phyloP scores from a whole-genome alignment of 257 asterid genomes.

The Capsicum baccatum region DNA sequence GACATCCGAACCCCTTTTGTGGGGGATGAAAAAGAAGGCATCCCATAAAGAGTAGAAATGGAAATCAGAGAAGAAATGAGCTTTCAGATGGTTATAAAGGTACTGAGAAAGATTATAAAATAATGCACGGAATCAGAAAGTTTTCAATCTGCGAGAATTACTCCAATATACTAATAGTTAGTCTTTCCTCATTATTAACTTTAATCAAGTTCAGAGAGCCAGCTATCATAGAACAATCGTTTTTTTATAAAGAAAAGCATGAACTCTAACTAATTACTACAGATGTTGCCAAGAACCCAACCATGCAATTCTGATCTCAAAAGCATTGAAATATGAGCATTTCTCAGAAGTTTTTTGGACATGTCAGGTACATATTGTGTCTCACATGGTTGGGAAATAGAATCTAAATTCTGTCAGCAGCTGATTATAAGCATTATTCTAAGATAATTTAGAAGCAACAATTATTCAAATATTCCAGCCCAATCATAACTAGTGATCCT shows the following conservation, averaged over 20 bases:
- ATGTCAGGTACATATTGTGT: background rate
- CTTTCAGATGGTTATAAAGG: constrained; percentile 25
- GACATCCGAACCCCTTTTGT: background rate
- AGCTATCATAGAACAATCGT: background rate
- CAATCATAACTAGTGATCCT: background rate
- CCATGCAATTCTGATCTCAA: constrained; percentile 7
- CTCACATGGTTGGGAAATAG: background rate
- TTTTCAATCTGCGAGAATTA: background rate
- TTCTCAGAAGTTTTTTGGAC: background rate
- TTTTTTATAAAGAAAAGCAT: background rate
- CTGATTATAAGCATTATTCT: constrained; percentile 1
- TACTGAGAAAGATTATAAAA: background rate
- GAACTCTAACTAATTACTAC: background rate
- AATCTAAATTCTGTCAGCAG: background rate
- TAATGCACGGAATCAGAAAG: background rate
- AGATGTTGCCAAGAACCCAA: background rate
- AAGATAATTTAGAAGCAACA: background rate
- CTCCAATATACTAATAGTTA: background rate
- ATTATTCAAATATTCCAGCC: background rate
- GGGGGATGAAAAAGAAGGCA: background rate
- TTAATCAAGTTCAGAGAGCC: background rate
- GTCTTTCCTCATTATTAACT: background rate
- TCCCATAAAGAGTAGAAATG: constrained; percentile 8
- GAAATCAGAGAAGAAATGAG: background rate
- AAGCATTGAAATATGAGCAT: background rate